phyloP scores from a whole-genome alignment of 371 early-diverging fungal genomes.

The Actinomortierella wolfii region DNA sequence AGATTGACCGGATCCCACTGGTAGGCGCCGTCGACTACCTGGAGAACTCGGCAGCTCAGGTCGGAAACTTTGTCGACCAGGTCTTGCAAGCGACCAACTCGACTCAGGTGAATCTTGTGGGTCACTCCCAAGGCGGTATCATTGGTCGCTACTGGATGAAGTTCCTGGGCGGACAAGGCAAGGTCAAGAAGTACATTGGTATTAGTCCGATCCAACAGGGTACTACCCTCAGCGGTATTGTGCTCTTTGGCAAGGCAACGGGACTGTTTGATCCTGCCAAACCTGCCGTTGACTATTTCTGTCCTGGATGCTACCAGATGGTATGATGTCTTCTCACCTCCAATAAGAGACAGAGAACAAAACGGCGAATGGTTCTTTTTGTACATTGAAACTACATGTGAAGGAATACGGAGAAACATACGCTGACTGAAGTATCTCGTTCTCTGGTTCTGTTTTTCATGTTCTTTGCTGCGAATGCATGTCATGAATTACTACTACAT shows the following conservation, averaged over 20 bases:
- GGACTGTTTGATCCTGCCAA: constrained; percentile 11
- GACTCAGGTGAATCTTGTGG: constrained; percentile 32
- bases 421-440: too few species aligned
- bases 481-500: too few species aligned
- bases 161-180: constrained; percentile 29
- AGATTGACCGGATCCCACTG: neutral
- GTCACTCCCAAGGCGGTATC: constrained; percentile 43
- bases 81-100: constrained; percentile 14
- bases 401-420: too few species aligned
- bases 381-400: too few species aligned
- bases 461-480: too few species aligned
- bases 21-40: constrained; percentile 31
- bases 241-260: constrained; percentile 16
- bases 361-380: too few species aligned
- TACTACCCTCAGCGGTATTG: constrained; percentile 14
- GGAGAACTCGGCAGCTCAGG: constrained; percentile 26
- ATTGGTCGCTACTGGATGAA: constrained; percentile 41
- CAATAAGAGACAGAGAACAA: too few species aligned
- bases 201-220: constrained; percentile 36
- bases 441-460: too few species aligned
- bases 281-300: constrained; percentile 12
- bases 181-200: constrained; percentile 27
- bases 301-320: constrained; percentile 30
- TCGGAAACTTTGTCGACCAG: constrained; percentile 20
- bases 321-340: neutral